A percentile compares a stretch with the other conserved stretches of the same genome.
Conservation (phyloP, 2,329 filamentous ascomycete species). For the Madurella fahalii region DNA sequence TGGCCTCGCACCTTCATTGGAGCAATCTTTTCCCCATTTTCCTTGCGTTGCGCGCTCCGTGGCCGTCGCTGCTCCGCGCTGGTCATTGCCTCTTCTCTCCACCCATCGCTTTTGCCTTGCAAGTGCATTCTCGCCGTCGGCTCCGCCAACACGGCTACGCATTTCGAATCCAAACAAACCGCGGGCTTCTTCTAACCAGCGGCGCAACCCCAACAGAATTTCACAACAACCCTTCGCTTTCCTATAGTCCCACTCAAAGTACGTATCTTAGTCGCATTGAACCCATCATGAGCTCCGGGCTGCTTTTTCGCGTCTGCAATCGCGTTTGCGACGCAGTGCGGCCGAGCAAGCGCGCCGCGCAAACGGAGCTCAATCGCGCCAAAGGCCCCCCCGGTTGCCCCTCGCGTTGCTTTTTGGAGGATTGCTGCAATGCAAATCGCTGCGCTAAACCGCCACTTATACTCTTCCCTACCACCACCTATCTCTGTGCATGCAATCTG, state of each 20-base stretch:
- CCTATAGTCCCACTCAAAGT: constrained; percentile 31
- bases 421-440: neutral
- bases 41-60: constrained; percentile 4
- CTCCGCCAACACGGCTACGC: constrained; percentile 15
- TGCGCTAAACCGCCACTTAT: neutral
- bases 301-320: constrained; percentile 36
- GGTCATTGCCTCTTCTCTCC: constrained; percentile 13
- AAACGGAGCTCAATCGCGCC: neutral
- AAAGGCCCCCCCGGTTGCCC: neutral
- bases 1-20: constrained; percentile 8
- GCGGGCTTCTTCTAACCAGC: constrained; percentile 16
- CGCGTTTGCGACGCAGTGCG: constrained; percentile 34
- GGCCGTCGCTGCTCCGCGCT: constrained; percentile 8
- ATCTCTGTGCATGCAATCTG: neutral
- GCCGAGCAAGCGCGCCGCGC: constrained; percentile 20
- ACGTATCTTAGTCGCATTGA: constrained; percentile 30
- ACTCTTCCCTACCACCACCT: neutral
- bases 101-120: constrained; percentile 15
- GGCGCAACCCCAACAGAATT: constrained; percentile 13
- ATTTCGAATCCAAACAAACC: constrained; percentile 18
- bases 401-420: neutral
- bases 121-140: constrained; percentile 3
- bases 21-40: constrained; percentile 1
- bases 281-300: constrained; percentile 35
- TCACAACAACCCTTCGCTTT: constrained; percentile 11